Conservation (phyloP, 2,329 filamentous ascomycete genomes). For the Hypoxylon sp. region DNA sequence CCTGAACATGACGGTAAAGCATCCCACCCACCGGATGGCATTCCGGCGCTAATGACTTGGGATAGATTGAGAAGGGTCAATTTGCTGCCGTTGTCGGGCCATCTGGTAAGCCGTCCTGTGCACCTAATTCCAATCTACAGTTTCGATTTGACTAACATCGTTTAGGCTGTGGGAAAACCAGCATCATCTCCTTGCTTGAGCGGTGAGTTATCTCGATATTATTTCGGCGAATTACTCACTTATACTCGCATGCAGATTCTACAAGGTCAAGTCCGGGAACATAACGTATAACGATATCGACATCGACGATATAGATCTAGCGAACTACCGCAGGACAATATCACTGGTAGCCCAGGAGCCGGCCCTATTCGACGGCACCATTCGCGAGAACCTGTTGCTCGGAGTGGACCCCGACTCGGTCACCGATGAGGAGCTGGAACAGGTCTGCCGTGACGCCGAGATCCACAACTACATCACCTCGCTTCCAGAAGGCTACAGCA, state of each 20-base stretch:
- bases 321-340: slow-evolving; percentile 68
- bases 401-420: slow-evolving; percentile 65
- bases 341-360: slow-evolving; percentile 79
- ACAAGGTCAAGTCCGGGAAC: slow-evolving; percentile 68
- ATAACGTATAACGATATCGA: slow-evolving; percentile 70
- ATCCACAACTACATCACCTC: slow-evolving; percentile 75
- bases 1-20: slow-evolving; percentile 61
- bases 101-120: slow-evolving; percentile 57
- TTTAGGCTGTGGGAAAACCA: slow-evolving; percentile 71
- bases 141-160: slow-evolving; percentile 24
- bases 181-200: slow-evolving; percentile 70
- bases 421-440: slow-evolving; percentile 58
- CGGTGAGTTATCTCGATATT: slow-evolving; percentile 44
- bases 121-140: background rate
- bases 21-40: background rate
- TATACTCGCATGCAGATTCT: slow-evolving; percentile 60
- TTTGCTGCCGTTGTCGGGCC: slow-evolving; percentile 76
- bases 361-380: slow-evolving; percentile 69
- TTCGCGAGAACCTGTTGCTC: slow-evolving; percentile 71
- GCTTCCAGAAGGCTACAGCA: slow-evolving; percentile 73
- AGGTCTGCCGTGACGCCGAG: slow-evolving; percentile 66
- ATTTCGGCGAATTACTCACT: slow-evolving; percentile 1
- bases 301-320: slow-evolving; percentile 65
- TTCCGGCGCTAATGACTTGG: slow-evolving; percentile 23
- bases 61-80: slow-evolving; percentile 67